A percentile compares a stretch with the other conserved stretches of the same genome.
Conservation (phyloP, 345 rosid species). For the Sisymbrium altissimum region DNA sequence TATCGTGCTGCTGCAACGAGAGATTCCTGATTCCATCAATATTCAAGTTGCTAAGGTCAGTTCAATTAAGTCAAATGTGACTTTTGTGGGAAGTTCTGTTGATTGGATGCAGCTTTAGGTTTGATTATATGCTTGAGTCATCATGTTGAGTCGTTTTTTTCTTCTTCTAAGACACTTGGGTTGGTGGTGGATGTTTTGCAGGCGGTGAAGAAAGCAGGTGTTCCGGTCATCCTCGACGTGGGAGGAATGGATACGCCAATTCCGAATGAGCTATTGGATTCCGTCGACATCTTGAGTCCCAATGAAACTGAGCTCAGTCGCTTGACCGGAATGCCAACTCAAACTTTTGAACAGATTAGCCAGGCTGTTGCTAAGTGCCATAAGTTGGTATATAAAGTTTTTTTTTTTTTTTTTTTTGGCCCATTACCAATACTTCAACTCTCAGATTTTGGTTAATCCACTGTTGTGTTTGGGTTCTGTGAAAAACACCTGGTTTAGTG, state of each 20-base stretch:
- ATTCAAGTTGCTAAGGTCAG: conserved; percentile 83
- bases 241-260: conserved; percentile 97
- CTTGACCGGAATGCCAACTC: conserved; percentile 73
- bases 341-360: conserved; percentile 64
- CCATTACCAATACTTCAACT: background rate
- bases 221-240: conserved; percentile 84
- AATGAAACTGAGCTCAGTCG: conserved; percentile 88
- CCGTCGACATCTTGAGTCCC: conserved; percentile 80
- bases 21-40: conserved; percentile 90
- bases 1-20: conserved; percentile 79
- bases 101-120: conserved; percentile 4
- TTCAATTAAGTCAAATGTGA: background rate
- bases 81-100: too few species aligned
- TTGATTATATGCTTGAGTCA: background rate
- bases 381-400: conserved; percentile 46
- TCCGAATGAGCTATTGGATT: conserved; percentile 58
- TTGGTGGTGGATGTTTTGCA: conserved; percentile 23
- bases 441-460: background rate
- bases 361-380: conserved; percentile 64
- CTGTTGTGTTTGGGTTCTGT: background rate
- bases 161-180: conserved; percentile 6
- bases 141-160: background rate
- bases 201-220: conserved; percentile 84
- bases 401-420: background rate
- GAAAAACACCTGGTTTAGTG: background rate